Evolutionary conservation across 1,284 basidiomycete genomes (phyloP).

Genomic region (Fomes fomentarius): DNA sequence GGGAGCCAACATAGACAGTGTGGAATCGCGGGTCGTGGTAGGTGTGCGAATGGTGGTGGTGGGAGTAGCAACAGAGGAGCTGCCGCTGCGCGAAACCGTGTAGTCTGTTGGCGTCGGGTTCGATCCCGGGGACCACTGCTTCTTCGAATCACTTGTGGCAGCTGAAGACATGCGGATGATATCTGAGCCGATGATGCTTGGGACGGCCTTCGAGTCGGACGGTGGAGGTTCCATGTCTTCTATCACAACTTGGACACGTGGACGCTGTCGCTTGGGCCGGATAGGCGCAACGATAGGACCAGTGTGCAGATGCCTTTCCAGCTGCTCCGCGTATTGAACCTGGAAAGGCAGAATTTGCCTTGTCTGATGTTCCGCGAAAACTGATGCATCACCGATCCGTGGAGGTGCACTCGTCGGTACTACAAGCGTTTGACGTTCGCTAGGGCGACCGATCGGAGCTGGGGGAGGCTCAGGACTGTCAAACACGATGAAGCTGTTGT

Average conservation of each 20-base stretch:
- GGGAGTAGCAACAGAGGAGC: conserved; percentile 3
- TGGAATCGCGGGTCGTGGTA: conserved; percentile 18
- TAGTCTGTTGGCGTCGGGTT: conserved; percentile 15
- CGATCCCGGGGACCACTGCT: conserved; percentile 20
- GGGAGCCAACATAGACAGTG: conserved; percentile 11
- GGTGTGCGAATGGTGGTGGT: conserved; percentile 4
- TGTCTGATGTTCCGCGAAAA: conserved; percentile 15
- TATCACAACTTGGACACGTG: conserved; percentile 24
- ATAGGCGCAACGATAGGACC: conserved; percentile 21
- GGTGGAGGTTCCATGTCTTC: conserved; percentile 14
- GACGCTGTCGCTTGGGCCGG: conserved; percentile 18
- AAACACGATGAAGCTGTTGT: background rate
- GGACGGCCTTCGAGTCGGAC: conserved; percentile 5
- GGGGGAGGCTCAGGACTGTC: background rate
- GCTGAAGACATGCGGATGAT: conserved; percentile 30
- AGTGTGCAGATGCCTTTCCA: conserved; percentile 15
- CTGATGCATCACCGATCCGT: conserved; percentile 16
- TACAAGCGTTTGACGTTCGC: background rate
- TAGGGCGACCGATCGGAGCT: background rate
- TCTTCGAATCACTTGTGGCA: conserved; percentile 5
- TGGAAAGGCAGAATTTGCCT: conserved; percentile 29
- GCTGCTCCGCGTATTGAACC: conserved; percentile 22
- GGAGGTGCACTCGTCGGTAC: conserved; percentile 18
- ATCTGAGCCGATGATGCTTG: conserved; percentile 35
- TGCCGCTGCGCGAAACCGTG: conserved; percentile 6